Conservation (phyloP, 1,284 basidiomycete species). For the Ustilago nuda region DNA sequence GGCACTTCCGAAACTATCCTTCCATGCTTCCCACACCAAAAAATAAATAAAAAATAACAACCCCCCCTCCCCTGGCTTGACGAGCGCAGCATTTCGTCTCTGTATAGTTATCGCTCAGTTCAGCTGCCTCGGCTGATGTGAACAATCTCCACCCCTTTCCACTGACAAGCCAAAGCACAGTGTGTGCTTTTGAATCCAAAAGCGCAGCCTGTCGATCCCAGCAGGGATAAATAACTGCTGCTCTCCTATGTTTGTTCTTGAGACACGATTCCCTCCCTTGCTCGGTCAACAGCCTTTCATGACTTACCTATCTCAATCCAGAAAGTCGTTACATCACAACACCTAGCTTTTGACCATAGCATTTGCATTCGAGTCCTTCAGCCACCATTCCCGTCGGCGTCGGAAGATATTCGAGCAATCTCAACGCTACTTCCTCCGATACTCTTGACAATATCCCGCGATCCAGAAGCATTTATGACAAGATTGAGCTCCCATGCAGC, state of each 20-base stretch:
- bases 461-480: too few species aligned
- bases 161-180: background rate
- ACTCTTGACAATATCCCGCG: too few species aligned
- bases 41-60: background rate
- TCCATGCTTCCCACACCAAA: background rate
- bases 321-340: too few species aligned
- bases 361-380: too few species aligned
- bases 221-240: background rate
- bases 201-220: background rate
- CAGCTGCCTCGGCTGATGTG: slow-evolving; percentile 1
- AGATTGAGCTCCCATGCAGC: background rate
- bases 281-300: too few species aligned
- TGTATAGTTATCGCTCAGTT: slow-evolving; percentile 18
- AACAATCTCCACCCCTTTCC: slow-evolving; percentile 20
- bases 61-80: background rate
- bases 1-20: slow-evolving; percentile 19
- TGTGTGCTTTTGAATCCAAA: background rate
- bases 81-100: slow-evolving; percentile 13
- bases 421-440: too few species aligned
- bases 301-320: too few species aligned
- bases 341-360: too few species aligned
- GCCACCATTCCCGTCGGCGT: too few species aligned
- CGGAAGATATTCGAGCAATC: too few species aligned
- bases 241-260: background rate
- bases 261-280: too few species aligned